Evolutionary conservation across 345 rosid species (phyloP), one percentile per base, ranked within the genome.

Genomic region (Gossypioides kirkii): DNA sequence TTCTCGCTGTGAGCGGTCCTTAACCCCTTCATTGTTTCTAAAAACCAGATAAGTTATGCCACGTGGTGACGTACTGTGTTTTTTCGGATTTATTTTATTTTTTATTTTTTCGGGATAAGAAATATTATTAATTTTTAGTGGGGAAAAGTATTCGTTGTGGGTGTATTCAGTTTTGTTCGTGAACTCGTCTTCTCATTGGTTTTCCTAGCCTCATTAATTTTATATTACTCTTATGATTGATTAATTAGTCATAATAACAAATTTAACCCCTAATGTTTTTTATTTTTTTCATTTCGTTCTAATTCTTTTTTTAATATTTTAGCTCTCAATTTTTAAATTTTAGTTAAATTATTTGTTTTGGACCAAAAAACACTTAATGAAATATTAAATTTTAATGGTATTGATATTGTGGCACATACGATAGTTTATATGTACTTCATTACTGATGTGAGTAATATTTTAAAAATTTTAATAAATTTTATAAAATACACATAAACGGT

Each of bases 1-100:
- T 77, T 56, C 72, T 45, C 62, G 43, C 9, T 45, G 58, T 63
- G 78, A 84, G 77, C 81, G 61, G 82, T 76, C 76, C 77, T 78
- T 76, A 74, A 77, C 82, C 73, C 77, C 69, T 56, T 25, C 59
- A 7, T 23, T 45, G 20, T 45, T 23, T 75, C 70, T 70, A 4
- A 43, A 25, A 75, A 54, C 25, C 70, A 9, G 60, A 38, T 63
- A 71, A 56, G 82, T 18, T 58, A 60, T 45, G 86, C 82, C 88
- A 90, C 91, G 86, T 86, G 89, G 86, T 10, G 9, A 18, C 74
- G 61, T 45, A 47, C 56, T 56, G 61, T 74, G 76, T 62, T 76
- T 70, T 77, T 77, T 52, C n/a, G 56, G 18, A 17, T 52, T 52
- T 2, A 6, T 52, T 52, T 56, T 59, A 59, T 7, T 32, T 61